Evolutionary conservation across 176 grass and related monocot species (phyloP).

Genomic region (Musa beccarii): DNA sequence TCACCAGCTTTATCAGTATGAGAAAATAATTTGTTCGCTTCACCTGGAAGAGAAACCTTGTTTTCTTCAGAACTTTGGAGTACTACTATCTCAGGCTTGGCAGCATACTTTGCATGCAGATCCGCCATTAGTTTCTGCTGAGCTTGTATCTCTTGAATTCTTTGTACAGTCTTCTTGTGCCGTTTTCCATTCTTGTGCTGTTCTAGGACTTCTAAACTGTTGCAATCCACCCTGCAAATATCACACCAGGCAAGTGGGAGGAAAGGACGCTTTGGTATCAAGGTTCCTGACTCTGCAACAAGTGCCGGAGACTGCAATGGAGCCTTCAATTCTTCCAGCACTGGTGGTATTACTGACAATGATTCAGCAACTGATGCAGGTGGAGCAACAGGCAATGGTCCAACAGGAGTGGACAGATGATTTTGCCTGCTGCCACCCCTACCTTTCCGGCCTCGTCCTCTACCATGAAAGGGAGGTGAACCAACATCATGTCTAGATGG

Average conservation of each 20-base stretch:
- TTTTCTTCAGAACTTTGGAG: not conserved
- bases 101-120: constrained; percentile 6
- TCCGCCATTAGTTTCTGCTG: constrained; percentile 31
- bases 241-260: constrained; percentile 47
- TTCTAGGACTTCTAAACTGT: constrained; percentile 44
- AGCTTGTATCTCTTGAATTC: constrained; percentile 44
- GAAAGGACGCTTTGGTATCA: not conserved
- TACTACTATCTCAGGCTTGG: constrained; percentile 10
- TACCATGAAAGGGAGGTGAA: constrained; percentile 13
- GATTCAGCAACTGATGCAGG: not conserved
- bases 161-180: constrained; percentile 51
- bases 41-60: not conserved
- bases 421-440: constrained; percentile 1
- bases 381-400: not conserved
- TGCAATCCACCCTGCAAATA: constrained; percentile 57
- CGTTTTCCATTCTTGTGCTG: constrained; percentile 51
- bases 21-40: constrained; percentile 1
- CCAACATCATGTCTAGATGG: constrained; percentile 15
- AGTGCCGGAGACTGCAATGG: not conserved
- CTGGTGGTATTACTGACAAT: not conserved
- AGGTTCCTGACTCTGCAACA: not conserved
- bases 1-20: not conserved
- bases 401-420: not conserved
- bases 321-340: not conserved
- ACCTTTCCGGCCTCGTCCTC: constrained; percentile 20